phyloP scores from a whole-genome alignment of 176 grass and related monocot species.

The Bolboschoenus planiculmis region DNA sequence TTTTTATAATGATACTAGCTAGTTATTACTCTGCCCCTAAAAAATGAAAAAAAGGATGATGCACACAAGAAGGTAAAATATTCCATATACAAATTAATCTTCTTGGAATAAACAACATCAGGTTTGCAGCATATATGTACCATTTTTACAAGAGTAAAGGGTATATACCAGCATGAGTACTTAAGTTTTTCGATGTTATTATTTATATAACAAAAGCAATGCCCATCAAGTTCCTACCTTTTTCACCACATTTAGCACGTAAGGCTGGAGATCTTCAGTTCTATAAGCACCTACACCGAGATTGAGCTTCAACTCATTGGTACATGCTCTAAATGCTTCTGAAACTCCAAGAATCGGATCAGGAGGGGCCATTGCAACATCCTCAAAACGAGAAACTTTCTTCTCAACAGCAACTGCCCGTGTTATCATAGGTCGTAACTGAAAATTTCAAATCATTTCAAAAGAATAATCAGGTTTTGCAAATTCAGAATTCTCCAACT shows the following conservation, averaged over 20 bases:
- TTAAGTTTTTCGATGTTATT: background rate
- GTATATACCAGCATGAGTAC: background rate
- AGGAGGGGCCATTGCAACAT: slow-evolving; percentile 86
- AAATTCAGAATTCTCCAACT: background rate
- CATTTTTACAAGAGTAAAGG: background rate
- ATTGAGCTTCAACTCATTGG: slow-evolving; percentile 79
- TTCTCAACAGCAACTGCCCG: slow-evolving; percentile 61
- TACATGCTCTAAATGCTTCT: slow-evolving; percentile 85
- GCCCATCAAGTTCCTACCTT: slow-evolving; percentile 38
- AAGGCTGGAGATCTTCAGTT: slow-evolving; percentile 79
- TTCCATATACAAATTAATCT: background rate
- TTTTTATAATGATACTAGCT: background rate
- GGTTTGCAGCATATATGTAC: background rate
- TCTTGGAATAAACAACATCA: background rate
- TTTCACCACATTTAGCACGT: slow-evolving; percentile 85
- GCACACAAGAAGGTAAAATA: background rate
- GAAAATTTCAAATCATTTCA: background rate
- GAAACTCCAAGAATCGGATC: slow-evolving; percentile 96
- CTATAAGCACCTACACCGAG: slow-evolving; percentile 97
- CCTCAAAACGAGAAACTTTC: slow-evolving; percentile 75
- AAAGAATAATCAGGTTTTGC: background rate
- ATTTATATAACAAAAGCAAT: background rate
- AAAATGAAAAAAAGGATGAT: background rate
- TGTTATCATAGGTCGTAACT: slow-evolving; percentile 34
- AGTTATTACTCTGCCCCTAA: background rate